Evolutionary conservation across 345 rosid species (phyloP).

Genomic region (Eucalyptus marginata): DNA sequence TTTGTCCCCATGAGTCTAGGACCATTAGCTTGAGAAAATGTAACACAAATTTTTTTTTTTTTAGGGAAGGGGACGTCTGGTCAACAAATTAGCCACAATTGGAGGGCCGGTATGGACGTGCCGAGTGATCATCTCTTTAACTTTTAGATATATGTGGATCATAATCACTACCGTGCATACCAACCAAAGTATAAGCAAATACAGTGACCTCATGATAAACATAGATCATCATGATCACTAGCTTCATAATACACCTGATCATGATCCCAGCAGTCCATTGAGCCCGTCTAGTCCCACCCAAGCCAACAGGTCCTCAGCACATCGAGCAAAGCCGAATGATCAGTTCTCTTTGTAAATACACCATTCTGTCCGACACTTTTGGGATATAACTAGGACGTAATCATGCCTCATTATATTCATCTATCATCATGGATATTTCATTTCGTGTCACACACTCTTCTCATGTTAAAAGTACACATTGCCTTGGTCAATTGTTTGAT

Average conservation of each 20-base stretch:
- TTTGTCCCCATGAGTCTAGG: not conserved
- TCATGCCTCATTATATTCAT: not conserved
- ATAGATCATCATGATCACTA: not conserved
- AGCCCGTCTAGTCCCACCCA: not conserved
- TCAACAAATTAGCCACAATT: no score
- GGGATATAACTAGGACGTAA: not conserved
- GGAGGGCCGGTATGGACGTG: no score
- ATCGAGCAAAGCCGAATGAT: not conserved
- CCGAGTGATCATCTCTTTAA: no score
- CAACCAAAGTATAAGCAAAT: no score
- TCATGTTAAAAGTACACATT: not conserved
- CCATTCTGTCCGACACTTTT: no score
- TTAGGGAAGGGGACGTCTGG: no score
- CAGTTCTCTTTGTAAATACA: not conserved
- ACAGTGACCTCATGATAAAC: no score
- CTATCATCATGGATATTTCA: not conserved
- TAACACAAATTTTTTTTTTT: no score
- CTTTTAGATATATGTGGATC: no score
- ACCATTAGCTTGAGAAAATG: not conserved
- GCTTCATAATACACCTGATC: not conserved
- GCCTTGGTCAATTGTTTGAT: accelerated
- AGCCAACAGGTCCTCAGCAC: not conserved
- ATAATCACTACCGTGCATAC: no score
- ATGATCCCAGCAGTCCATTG: not conserved
- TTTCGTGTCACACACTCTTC: not conserved